These are phyloP conservation scores for Teratosphaeria epicoccoides DNA, from an alignment of 2,329 filamentous ascomycete genomes.

Conservation along the genomic window DNA sequence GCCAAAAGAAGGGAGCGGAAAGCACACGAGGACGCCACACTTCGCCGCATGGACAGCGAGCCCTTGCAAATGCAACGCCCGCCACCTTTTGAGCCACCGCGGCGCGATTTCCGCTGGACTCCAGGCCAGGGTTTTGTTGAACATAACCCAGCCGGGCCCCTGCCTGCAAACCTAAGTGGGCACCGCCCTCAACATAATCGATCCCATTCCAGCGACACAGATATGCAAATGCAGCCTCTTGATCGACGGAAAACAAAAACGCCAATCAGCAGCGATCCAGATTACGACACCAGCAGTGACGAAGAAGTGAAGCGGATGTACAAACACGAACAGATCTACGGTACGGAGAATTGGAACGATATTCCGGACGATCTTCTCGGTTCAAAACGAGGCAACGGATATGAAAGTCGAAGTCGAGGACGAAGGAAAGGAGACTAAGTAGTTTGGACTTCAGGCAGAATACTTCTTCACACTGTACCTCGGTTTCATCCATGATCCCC, in stretches of 20 bases:
- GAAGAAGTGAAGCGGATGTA: conserved; percentile 10
- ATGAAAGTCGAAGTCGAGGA: neutral
- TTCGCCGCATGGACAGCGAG: conserved; percentile 1
- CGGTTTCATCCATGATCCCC: no score
- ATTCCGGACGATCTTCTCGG: conserved; percentile 36
- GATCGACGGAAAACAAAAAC: conserved; percentile 20
- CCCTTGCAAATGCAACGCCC: conserved; percentile 8
- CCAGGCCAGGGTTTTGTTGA: conserved; percentile 29
- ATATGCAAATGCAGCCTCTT: conserved; percentile 33
- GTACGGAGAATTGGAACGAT: conserved; percentile 38
- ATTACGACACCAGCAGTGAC: conserved; percentile 15
- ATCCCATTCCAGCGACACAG: conserved; percentile 17
- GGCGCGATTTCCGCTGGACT: conserved; percentile 16
- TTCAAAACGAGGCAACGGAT: conserved; percentile 6
- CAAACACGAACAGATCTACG: conserved; percentile 4
- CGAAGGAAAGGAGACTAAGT: neutral
- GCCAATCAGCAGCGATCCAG: conserved; percentile 25
- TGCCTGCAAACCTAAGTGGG: conserved; percentile 3
- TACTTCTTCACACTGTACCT: neutral
- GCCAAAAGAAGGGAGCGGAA: conserved; percentile 37
- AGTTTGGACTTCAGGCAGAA: no score
- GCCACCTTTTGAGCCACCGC: neutral
- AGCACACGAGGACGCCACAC: conserved; percentile 17
- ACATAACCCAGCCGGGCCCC: conserved; percentile 8
- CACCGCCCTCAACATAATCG: neutral